Evolutionary conservation across 345 rosid species (phyloP), one percentile per base, ranked within the genome.

Genomic region (Eucalyptus pauciflora): DNA sequence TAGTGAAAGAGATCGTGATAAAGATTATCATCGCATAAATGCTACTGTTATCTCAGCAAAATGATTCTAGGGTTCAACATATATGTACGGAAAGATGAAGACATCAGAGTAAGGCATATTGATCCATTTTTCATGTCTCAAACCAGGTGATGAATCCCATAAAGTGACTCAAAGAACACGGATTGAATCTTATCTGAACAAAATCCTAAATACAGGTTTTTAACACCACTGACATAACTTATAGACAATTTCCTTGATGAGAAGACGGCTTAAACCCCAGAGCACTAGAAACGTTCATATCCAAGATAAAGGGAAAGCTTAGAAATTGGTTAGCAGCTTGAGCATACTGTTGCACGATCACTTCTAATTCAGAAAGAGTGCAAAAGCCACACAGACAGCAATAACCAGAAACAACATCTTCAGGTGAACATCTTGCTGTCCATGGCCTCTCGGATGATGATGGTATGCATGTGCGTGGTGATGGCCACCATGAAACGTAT

Each of bases 361-460:
- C 43, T 41, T 71, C 86, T 93, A 95, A 88, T 94, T 95, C 90
- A 94, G 94, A 37, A 96, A 7, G 88, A 97, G 95, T 48, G 95
- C 94, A 88, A 95, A 33, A 80, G 95, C 87, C 90, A 94, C 98
- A 88, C 94, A 87, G 67, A 95, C 85, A 83, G 91, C 91, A 89
- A 96, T 92, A 71, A 96, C 90, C 49, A 92, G 37, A 88, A 95
- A 92, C 90, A 98, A 91, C 91, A 92, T 92, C 93, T 93, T 97
- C 91, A 97, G 93, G 88, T 93, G 92, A 92, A 91, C 88, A 89
- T 96, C 99, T 91, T 97, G 99, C 86, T 95, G 97, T 86, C 98
- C 94, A 89, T 97, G 97, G 41, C 94, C 96, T 16, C 94, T 96
- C 1, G 92, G 91, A 89, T 94, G 96, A 88, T 89, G 95, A 29